Evolutionary conservation across 495 filamentous ascomycete genomes (phyloP).

Genomic region (Massariosphaeria phaeospora): DNA sequence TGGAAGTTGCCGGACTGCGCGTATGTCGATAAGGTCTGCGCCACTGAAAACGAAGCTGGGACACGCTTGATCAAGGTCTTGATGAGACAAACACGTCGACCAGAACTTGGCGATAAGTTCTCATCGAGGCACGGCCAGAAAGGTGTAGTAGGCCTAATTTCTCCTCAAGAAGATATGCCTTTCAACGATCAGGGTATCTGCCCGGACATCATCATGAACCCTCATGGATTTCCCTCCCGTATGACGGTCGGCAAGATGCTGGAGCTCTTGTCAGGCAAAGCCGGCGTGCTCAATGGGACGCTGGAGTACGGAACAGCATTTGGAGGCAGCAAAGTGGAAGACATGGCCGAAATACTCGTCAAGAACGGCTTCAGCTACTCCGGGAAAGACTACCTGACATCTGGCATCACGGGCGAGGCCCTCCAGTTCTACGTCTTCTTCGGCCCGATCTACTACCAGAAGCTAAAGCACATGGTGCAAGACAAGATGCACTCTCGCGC

Average conservation of each 20-base stretch:
- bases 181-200: conserved; percentile 86
- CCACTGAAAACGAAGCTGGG: conserved; percentile 22
- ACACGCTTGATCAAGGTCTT: conserved; percentile 72
- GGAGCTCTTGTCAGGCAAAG: conserved; percentile 91
- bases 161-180: conserved; percentile 92
- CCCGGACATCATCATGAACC: conserved; percentile 99
- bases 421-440: conserved; percentile 97
- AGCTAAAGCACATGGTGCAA: conserved; percentile 99
- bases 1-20: conserved; percentile 80
- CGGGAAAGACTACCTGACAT: conserved; percentile 93
- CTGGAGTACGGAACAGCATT: conserved; percentile 93
- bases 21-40: conserved; percentile 90
- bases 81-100: conserved; percentile 85
- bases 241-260: conserved; percentile 99
- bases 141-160: conserved; percentile 89
- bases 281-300: conserved; percentile 74
- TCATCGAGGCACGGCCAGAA: conserved; percentile 48
- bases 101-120: conserved; percentile 67
- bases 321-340: conserved; percentile 82
- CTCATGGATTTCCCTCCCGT: conserved; percentile 97
- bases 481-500: conserved; percentile 99
- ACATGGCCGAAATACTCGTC: conserved; percentile 80
- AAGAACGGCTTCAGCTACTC: conserved; percentile 89
- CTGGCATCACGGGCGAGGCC: conserved; percentile 88
- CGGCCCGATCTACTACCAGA: conserved; percentile 98